Evolutionary conservation across 2,329 filamentous ascomycete genomes (phyloP).

Genomic region (Fonsecaea nubica): DNA sequence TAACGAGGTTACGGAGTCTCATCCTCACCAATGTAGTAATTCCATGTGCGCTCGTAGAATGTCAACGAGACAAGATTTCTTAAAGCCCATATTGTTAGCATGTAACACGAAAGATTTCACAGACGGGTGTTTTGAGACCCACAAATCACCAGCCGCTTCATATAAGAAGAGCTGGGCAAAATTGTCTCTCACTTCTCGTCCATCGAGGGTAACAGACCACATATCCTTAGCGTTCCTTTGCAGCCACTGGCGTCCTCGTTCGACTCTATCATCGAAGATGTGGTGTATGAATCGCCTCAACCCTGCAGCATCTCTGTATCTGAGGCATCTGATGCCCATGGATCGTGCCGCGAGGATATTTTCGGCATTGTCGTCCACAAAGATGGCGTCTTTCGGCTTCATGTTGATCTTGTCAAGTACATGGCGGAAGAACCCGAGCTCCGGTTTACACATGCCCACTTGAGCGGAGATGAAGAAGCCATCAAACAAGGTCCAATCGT

Average conservation of each 20-base stretch:
- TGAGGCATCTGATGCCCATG: constrained; percentile 18
- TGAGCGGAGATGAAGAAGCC: constrained; percentile 20
- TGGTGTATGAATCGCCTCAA: constrained; percentile 12
- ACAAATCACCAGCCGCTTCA: constrained; percentile 20
- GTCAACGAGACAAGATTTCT: constrained; percentile 20
- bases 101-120: not conserved
- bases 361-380: constrained; percentile 21
- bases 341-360: constrained; percentile 21
- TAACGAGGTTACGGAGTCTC: not conserved
- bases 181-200: constrained; percentile 24
- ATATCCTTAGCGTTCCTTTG: constrained; percentile 19
- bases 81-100: not conserved
- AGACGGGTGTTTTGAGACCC: not conserved
- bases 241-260: constrained; percentile 12
- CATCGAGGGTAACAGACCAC: constrained; percentile 16
- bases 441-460: constrained; percentile 20
- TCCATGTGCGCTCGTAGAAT: constrained; percentile 21
- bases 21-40: constrained; percentile 22
- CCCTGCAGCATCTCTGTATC: constrained; percentile 6
- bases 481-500: constrained; percentile 20
- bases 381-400: constrained; percentile 11
- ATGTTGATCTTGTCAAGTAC: constrained; percentile 8
- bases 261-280: constrained; percentile 13
- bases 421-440: constrained; percentile 20
- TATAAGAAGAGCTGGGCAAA: constrained; percentile 24